These are phyloP conservation scores for Irpex sp. DNA, from an alignment of 1,284 basidiomycete species.

Conservation along the genomic window DNA sequence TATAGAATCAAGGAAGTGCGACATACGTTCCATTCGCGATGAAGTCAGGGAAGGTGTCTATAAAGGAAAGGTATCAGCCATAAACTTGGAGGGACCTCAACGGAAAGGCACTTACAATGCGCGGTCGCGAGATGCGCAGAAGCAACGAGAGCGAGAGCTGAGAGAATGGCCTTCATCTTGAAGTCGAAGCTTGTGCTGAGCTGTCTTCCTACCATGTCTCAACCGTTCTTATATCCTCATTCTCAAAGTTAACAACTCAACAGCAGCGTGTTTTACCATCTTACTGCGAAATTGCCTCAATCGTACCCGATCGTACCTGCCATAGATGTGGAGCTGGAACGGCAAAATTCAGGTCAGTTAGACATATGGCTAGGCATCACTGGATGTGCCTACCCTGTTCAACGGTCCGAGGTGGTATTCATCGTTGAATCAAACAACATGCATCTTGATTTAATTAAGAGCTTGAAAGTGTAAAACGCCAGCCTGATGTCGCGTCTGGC, in stretches of 20 bases:
- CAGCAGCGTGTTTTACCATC: not conserved
- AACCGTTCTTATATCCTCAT: not conserved
- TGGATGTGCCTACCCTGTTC: not conserved
- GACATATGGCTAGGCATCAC: not conserved
- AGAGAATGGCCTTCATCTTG: conserved; percentile 18
- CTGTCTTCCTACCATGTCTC: not conserved
- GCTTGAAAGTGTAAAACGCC: not conserved
- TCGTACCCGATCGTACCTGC: not conserved
- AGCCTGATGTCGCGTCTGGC: not conserved
- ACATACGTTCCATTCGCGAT: conserved; percentile 15
- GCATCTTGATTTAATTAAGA: not conserved
- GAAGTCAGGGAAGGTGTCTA: conserved; percentile 23
- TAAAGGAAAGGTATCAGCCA: not conserved
- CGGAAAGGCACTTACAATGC: conserved; percentile 13
- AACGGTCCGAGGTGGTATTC: not conserved
- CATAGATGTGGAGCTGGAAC: not conserved
- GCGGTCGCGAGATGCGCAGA: conserved; percentile 16
- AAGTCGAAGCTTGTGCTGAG: not conserved
- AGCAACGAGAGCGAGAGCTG: conserved; percentile 11
- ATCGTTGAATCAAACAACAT: not conserved
- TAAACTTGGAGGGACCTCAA: not conserved
- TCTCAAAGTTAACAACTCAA: not conserved
- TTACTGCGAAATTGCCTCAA: not conserved
- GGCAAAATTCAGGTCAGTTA: not conserved
- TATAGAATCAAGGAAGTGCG: not conserved